Evolutionary conservation across 495 filamentous ascomycete genomes (phyloP), one percentile per base, ranked within the genome.

Genomic region (Aeminium ludgeri): DNA sequence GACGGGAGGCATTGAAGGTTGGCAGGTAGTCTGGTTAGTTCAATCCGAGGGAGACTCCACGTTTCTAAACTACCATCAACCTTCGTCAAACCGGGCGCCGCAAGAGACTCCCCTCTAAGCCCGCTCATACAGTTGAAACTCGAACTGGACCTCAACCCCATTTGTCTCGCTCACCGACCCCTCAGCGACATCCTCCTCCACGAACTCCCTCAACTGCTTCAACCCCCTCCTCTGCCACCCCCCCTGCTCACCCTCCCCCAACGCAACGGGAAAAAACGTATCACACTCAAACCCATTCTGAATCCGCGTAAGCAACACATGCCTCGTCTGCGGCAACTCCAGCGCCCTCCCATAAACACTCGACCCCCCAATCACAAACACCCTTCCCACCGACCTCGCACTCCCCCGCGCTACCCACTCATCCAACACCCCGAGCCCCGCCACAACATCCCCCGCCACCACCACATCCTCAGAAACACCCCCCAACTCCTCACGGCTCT

Each of bases 321-420:
- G 54, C 46, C 34, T 29, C 40, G 49, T 42, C 41, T 50, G 43
- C 46, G 34, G 35, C 18, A 55, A 18, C 10, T 49, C 58, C 59
- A 95, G 59, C 44, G 82, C 78, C 20, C 71, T 65, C 12, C 50
- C 63, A 57, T 96, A 97, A 20, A 97, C 73, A 64, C 87, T 76
- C 51, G 72, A 78, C 1, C 89, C 89, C 2, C 89, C 89, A 56
- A 97, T 95, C 0, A 96, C 69, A 59, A 82, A 97, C 0, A 82
- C 66, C 49, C 70, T 68, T 1, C 65, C 68, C 12, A 69, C 20
- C 1, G 41, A 40, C 30, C 36, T 18, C 6, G 23, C 34, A n/a
- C 35, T 15, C 43, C 55, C 45, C 52, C 56, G 40, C 41, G 25
- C 20, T 25, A 38, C 15, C 30, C 23, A 11, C 41, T 40, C 19